Base-by-base conservation (phyloP, 192 early-diverging fungal genomes). In the Coemansia pectinata region DNA sequence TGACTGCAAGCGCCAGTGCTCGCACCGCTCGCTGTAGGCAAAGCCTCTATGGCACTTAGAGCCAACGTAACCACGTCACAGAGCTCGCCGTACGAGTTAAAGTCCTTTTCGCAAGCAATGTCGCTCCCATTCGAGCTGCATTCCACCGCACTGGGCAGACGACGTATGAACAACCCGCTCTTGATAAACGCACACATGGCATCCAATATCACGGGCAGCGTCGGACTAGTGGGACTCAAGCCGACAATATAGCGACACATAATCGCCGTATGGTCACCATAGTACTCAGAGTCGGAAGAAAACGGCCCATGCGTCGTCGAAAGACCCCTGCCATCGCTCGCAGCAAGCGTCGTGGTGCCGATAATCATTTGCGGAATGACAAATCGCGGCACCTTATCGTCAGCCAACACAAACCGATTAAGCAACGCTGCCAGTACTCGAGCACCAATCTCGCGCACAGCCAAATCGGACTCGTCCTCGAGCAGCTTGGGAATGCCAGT, bases 281-380 rank as follows among this genome's bases (percentile, higher is more conserved):
- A 27, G 27, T 66, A 71, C 38, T 44, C 62, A 17, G 55, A 15
- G 12, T 74, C 80, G 3, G 75, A 69, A 1, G 80, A 83, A 52
- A 83, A 83, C 10, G 80, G 80, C 6, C 80, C 80, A 21, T 70
- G 72, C 7, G 80, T 83, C 2, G 64, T 67, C 1, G 80, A 73
- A 50, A 83, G 60, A 38, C 74, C 73, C 58, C 59, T 71, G 8
- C 72, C 80, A 34, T 77, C 80, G 21, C 63, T 69, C 4, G 75
- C 80, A 3, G 80, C 80, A 44, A 83, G 60, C 5, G 66, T 83
- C 11, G 80, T 83, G 27, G 80, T 83, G 52, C 80, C 80, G 19
- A 83, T 72, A 29, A 74, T 66, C 80, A 83, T 74, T 36, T 67
- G 72, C 15, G 76, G 72, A 39, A 83, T 52, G 5, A 74, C 69